phyloP scores from a whole-genome alignment of 202 grass and related monocot species.

The Dendrocalamus latiflorus region DNA sequence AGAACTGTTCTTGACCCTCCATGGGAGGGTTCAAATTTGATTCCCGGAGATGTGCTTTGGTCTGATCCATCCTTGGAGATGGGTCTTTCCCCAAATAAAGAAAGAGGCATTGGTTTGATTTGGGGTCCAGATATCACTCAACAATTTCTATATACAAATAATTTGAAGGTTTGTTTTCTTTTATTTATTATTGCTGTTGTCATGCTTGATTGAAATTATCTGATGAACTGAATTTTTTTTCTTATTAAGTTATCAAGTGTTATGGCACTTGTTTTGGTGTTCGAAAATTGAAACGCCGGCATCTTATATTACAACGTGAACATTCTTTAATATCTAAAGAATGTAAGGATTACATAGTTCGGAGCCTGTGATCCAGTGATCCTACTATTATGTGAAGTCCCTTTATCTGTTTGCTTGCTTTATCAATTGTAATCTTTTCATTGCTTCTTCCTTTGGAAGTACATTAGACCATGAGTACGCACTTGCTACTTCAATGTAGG shows the following conservation, averaged over 20 bases:
- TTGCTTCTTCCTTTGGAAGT: background rate
- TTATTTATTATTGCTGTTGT: background rate
- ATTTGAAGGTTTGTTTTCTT: slow-evolving; percentile 66
- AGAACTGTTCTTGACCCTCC: slow-evolving; percentile 89
- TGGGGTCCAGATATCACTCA: slow-evolving; percentile 97
- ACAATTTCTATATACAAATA: slow-evolving; percentile 72
- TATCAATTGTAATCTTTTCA: background rate
- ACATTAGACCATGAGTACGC: background rate
- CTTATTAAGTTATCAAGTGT: background rate
- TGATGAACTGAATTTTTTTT: background rate
- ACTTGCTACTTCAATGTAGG: background rate
- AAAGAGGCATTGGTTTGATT: slow-evolving; percentile 89
- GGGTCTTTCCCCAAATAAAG: slow-evolving; percentile 80
- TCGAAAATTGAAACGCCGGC: background rate
- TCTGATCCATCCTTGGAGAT: slow-evolving; percentile 72
- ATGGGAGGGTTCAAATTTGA: slow-evolving; percentile 84
- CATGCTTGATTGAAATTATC: slow-evolving; percentile 1
- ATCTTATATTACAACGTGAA: background rate
- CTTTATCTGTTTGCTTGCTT: background rate
- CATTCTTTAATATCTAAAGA: background rate
- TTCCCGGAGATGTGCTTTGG: slow-evolving; percentile 97
- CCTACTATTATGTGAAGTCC: background rate
- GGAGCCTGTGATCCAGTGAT: background rate
- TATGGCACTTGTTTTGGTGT: background rate
- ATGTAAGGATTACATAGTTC: background rate